Evolutionary conservation across 2,329 filamentous ascomycete species (phyloP).

Genomic region (Zasmidium angulare): DNA sequence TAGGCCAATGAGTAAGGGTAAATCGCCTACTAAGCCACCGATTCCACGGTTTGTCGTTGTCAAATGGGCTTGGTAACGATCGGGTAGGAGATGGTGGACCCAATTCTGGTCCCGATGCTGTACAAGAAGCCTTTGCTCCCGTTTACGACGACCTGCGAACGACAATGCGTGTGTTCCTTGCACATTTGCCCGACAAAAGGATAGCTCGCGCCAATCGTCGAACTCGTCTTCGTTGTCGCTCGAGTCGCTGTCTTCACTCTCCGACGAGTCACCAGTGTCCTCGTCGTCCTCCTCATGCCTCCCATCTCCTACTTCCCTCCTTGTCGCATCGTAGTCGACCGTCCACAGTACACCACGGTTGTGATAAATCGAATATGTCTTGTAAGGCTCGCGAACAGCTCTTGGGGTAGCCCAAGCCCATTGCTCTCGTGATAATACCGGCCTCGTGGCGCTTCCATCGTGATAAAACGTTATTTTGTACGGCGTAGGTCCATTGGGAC

Average conservation of each 20-base stretch:
- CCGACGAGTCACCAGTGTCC: background rate
- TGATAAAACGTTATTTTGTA: background rate
- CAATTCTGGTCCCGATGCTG: background rate
- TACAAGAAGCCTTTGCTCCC: background rate
- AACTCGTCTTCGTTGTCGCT: background rate
- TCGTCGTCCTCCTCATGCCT: background rate
- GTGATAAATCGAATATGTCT: background rate
- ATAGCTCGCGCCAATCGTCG: background rate
- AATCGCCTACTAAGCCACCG: conserved; percentile 1
- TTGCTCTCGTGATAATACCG: background rate
- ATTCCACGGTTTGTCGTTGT: background rate
- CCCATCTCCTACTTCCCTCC: background rate
- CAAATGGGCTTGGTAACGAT: background rate
- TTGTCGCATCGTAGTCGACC: background rate
- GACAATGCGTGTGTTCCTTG: background rate
- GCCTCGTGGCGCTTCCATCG: background rate
- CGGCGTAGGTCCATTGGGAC: no score
- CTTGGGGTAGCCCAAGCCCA: no score
- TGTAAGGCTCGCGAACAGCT: background rate
- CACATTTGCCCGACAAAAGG: background rate
- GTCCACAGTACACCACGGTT: background rate
- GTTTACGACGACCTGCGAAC: background rate
- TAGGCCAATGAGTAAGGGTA: background rate
- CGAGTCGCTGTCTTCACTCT: background rate
- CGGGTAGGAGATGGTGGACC: background rate